Conservation (phyloP, 441 rosid genomes). For the Eutrema salsugineum region DNA sequence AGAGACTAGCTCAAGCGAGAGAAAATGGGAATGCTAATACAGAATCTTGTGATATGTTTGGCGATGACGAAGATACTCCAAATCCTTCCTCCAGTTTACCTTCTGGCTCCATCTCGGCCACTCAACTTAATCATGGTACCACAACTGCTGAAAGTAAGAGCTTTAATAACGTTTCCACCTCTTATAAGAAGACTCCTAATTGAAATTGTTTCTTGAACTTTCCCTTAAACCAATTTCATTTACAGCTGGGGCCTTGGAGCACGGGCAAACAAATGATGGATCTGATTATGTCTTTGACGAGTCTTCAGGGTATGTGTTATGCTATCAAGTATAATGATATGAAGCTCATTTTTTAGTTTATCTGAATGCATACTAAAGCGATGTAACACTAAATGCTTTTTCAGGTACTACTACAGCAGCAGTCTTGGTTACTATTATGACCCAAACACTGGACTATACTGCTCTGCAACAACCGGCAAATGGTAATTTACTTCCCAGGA, state of each 20-base stretch:
- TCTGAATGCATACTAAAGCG: neutral
- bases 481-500: constrained; percentile 48
- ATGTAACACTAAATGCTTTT: neutral
- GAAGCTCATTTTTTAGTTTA: neutral
- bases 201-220: neutral
- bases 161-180: neutral
- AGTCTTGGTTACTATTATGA: constrained; percentile 88
- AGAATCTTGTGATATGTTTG: constrained; percentile 79
- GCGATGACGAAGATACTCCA: constrained; percentile 48
- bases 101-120: constrained; percentile 29
- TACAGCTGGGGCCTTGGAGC: constrained; percentile 49
- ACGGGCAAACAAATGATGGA: constrained; percentile 29
- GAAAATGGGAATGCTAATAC: constrained; percentile 32
- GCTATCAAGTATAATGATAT: neutral
- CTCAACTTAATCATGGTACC: constrained; percentile 35
- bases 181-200: neutral
- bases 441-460: constrained; percentile 73
- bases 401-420: constrained; percentile 95
- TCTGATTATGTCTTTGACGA: constrained; percentile 85
- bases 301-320: constrained; percentile 66
- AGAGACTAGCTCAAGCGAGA: constrained; percentile 59
- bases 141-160: constrained; percentile 41
- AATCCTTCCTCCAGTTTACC: constrained; percentile 38
- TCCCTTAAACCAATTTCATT: neutral
- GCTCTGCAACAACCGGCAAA: constrained; percentile 77